phyloP scores from a whole-genome alignment of 169 alveolate genomes.

The Perkinsus olseni region DNA sequence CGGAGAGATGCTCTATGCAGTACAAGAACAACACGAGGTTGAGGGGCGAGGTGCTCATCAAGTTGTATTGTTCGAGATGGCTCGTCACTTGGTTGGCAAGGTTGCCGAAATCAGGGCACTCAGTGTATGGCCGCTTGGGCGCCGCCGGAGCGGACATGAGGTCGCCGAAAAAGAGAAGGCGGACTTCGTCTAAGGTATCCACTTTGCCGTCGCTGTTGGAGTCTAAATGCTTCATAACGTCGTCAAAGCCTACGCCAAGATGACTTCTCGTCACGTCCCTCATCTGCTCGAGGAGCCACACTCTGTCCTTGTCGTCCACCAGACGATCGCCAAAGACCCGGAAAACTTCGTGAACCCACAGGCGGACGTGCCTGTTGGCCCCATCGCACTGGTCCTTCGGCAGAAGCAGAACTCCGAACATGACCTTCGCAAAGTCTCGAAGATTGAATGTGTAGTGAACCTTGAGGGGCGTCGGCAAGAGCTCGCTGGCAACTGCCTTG shows the following conservation, averaged over 20 bases:
- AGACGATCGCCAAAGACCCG: conserved; percentile 86
- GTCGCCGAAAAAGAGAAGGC: conserved; percentile 76
- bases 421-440: conserved; percentile 78
- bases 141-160: conserved; percentile 57
- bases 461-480: conserved; percentile 85
- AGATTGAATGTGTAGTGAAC: conserved; percentile 82
- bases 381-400: conserved; percentile 5
- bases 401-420: conserved; percentile 7
- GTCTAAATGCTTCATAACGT: conserved; percentile 56
- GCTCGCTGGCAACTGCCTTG: conserved; percentile 56
- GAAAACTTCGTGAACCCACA: conserved; percentile 82
- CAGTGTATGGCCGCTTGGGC: conserved; percentile 66
- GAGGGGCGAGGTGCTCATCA: conserved; percentile 67
- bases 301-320: conserved; percentile 77
- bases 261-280: conserved; percentile 57
- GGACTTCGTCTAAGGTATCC: conserved; percentile 73
- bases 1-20: conserved; percentile 73
- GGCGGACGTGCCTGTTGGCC: conserved; percentile 43
- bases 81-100: conserved; percentile 23
- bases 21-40: conserved; percentile 67
- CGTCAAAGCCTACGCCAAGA: conserved; percentile 60
- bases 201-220: conserved; percentile 68
- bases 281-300: conserved; percentile 54
- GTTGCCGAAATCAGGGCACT: conserved; percentile 51
- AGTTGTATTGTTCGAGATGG: conserved; percentile 49